Percentiles rank a stretch among this genome's conserved stretches.
Conservation (phyloP, 208 protist genomes). For the Acanthamoeba healyi region DNA sequence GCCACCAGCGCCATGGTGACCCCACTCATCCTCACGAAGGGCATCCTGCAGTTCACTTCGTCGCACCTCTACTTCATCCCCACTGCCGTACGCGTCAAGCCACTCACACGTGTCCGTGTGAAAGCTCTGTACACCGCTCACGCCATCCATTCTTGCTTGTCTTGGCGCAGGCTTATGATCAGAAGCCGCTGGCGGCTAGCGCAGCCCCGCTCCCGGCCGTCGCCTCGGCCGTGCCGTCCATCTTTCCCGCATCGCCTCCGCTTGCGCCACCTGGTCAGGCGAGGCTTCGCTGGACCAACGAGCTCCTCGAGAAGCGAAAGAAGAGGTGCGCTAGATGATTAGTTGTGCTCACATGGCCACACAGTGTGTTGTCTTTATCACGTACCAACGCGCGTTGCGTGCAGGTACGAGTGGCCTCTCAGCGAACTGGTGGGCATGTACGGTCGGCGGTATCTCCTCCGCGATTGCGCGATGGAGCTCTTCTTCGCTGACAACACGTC, state of each 20-base stretch:
- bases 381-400: no score
- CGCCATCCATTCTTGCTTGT: neutral
- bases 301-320: constrained; percentile 62
- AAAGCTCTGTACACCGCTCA: neutral
- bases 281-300: constrained; percentile 24
- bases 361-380: neutral
- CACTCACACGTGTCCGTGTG: no score
- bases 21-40: constrained; percentile 64
- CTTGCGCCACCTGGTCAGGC: constrained; percentile 33
- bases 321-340: constrained; percentile 25
- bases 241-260: constrained; percentile 34
- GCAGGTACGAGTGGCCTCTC: constrained; percentile 66
- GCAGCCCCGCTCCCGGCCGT: neutral
- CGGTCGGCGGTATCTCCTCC: constrained; percentile 52
- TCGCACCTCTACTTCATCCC: constrained; percentile 66
- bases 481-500: constrained; percentile 92
- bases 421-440: constrained; percentile 65
- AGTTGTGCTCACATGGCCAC: neutral
- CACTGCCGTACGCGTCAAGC: neutral
- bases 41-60: constrained; percentile 59
- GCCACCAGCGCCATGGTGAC: constrained; percentile 61
- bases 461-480: constrained; percentile 93
- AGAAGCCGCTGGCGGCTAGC: neutral
- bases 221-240: constrained; percentile 17
- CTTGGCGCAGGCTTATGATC: constrained; percentile 5